Base-by-base conservation (phyloP, 495 filamentous ascomycete species). In the Aspergillus indologenus region DNA sequence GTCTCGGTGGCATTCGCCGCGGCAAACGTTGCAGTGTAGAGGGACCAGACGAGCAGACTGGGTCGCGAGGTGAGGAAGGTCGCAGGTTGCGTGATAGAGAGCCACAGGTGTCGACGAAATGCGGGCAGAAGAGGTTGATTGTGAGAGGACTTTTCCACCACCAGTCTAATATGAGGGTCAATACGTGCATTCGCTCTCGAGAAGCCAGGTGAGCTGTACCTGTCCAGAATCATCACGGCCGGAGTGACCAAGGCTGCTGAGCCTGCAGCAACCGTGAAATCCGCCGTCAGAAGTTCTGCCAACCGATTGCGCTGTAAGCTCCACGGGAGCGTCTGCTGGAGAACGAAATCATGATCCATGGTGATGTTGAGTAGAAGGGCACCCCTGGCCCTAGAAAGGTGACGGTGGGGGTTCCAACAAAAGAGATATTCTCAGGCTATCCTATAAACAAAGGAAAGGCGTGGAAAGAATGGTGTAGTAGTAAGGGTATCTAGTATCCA, bases 141-240 rank as follows among this genome's bases (percentile, higher is more conserved):
- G 57, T 90, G 89, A 47, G 90, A 91, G 23, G 92, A 88, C 70
- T 95, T 94, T 75, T 96, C 91, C 72, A 96, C 93, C 61, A 96
- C 69, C 19, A 73, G 71, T 62, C 73, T 75, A 46, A 14, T 3
- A 12, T 2, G 18, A 24, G 8, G 42, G 62, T 71, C 44, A 69
- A 57, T 53, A 19, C 3, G 46, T 12, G 40, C 12, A 23, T 22
- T 51, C 20, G 29, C 22, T 51, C 23, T 31, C 52, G 5, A n/a
- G 45, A 5, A 21, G 19, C 18, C 18, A 51, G 24, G 15, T 14
- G 29, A 24, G 22, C 57, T 60, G 20, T 54, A 72, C 73, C 73
- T 64, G 53, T 76, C 73, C 61, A 76, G 68, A 53, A 76, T 76
- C 68, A 74, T 74, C 44, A 76, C 73, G 12, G 73, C 67, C 5